Evolutionary conservation across 768 basidiomycete genomes (phyloP), one percentile per base, ranked within the genome.

Genomic region (Psilocybe azurescens): DNA sequence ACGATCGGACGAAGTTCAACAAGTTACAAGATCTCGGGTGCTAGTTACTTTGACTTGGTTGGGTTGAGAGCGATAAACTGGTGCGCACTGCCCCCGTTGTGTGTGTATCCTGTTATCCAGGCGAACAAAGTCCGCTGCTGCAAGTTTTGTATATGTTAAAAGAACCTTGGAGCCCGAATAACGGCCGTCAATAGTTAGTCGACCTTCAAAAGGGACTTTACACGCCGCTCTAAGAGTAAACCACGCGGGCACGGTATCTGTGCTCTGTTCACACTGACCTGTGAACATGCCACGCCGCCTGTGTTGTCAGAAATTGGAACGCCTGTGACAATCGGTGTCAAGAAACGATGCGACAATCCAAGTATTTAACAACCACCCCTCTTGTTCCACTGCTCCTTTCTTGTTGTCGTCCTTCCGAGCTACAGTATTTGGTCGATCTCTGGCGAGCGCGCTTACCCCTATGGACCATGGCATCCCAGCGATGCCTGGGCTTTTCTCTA

Each of bases 401-500:
- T 38, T 14, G 11, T 3, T 38, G 52, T 36, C n/a, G 20, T n/a
- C 46, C 52, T 38, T 36, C n/a, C 16, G 33, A 33, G 16, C 7
- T 18, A 53, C 16, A 33, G 14, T 14, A 44, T 16, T 53, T 53
- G 52, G 33, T 32, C 52, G 16, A 36, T 18, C 14, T 32, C 52
- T 53, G n/a, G 32, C 4, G 16, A 32, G n/a, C 32, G 30, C 32
- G 16, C 16, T 38, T 30, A n/a, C 24, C 48, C 16, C 52, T 5
- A 53, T 53, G 52, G 52, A 46, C 29, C 9, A 56, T 20, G 56
- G 28, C 28, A 18, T 48, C 5, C 56, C 56, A 16, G 16, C 16
- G 11, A 39, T 56, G 44, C 24, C 56, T 47, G 56, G n/a, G 38
- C 29, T 65, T 14, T 32, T 56, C 30, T 32, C 52, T 28, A 63